A percentile compares a stretch with the other conserved stretches of the same genome.
These are phyloP conservation scores for Paecilomyces sp. DNA, from an alignment of 2,329 filamentous ascomycete genomes.

Conservation along the genomic window DNA sequence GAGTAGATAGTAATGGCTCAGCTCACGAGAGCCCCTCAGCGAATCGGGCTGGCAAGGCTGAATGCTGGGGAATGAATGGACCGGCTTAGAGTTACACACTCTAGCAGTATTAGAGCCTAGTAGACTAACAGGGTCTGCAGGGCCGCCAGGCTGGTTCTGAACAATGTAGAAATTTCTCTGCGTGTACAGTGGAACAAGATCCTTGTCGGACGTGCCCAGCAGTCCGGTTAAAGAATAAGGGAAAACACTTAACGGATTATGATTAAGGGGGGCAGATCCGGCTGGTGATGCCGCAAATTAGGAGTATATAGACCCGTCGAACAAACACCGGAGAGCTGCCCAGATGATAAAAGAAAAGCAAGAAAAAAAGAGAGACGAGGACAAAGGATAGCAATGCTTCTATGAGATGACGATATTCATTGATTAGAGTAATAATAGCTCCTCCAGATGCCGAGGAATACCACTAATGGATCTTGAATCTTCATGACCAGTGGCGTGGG, in stretches of 20 bases:
- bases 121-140: too few species aligned
- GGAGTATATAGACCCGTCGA: neutral
- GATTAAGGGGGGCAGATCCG: neutral
- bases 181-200: neutral
- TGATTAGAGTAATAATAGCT: neutral
- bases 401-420: neutral
- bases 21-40: neutral
- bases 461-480: neutral
- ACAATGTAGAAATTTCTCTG: neutral
- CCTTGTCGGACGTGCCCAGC: slow-evolving; percentile 1
- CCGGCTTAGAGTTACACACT: too few species aligned
- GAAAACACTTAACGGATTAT: neutral
- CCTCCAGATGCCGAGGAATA: neutral
- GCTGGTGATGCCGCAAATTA: neutral
- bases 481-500: neutral
- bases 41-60: neutral
- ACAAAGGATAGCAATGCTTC: neutral
- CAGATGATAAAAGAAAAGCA: neutral
- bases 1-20: neutral
- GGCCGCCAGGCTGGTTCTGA: too few species aligned
- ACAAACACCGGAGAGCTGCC: neutral
- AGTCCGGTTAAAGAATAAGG: neutral
- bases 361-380: neutral
- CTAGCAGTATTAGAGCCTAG: too few species aligned
- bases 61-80: too few species aligned